These are phyloP conservation scores for Neurospora tetraspora DNA, from an alignment of 495 filamentous ascomycete genomes.

Conservation along the genomic window DNA sequence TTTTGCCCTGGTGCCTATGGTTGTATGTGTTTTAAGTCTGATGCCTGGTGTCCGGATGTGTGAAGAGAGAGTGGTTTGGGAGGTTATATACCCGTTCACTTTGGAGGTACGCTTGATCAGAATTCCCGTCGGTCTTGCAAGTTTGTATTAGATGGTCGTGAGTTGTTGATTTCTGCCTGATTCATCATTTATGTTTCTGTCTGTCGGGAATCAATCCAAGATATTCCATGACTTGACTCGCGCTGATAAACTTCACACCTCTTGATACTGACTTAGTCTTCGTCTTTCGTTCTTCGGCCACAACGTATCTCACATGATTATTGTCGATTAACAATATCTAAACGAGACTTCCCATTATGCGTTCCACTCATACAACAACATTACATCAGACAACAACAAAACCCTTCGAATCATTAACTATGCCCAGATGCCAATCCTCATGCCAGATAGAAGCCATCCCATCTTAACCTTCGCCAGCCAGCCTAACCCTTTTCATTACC, in stretches of 20 bases:
- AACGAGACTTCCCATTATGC: background rate
- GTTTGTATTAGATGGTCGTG: background rate
- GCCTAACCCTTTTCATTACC: background rate
- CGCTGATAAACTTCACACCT: background rate
- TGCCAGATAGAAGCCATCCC: background rate
- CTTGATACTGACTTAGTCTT: background rate
- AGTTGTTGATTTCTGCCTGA: background rate
- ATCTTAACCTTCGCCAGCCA: background rate
- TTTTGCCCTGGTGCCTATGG: conserved; percentile 4
- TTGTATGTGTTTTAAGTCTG: background rate
- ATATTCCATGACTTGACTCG: background rate
- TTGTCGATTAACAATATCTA: background rate
- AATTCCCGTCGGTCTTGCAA: no score
- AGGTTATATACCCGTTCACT: background rate
- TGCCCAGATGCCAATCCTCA: background rate
- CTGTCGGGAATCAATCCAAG: background rate
- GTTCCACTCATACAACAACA: background rate
- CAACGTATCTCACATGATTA: background rate
- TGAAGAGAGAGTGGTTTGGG: background rate
- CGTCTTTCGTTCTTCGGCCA: background rate
- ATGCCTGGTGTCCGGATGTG: background rate
- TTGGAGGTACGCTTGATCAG: no score
- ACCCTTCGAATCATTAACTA: background rate
- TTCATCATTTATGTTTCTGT: background rate
- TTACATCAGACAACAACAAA: background rate